Evolutionary conservation across 2,329 filamentous ascomycete genomes (phyloP), one percentile per base, ranked within the genome.

Genomic region (Aspergillus persii): DNA sequence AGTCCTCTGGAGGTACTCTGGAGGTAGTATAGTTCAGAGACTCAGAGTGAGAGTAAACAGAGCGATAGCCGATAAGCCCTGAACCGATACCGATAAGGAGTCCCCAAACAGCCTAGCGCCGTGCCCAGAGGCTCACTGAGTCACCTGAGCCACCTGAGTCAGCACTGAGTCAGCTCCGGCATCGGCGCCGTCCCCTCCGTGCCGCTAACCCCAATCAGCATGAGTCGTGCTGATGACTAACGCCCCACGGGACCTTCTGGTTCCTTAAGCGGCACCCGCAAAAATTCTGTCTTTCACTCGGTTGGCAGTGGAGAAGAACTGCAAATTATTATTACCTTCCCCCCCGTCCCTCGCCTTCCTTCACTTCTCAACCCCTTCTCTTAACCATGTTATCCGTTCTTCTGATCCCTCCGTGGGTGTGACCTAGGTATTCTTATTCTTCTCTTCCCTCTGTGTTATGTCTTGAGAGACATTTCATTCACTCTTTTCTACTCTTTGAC

Each of bases 391-490:
- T 47, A 59, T 65, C 61, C 59, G 41, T 57, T 59, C 59, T 47
- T 63, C 61, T 55, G 39, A 63, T 64, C 58, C 63, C 65, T 64
- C 63, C 64, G 65, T 67, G 65, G 64, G 61, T 61, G 58, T 65
- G 61, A 61, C 57, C 61, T 64, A 47, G 47, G 51, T 60, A 55
- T 58, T 23, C 54, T 48, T 57, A 46, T 54, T 58, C 56, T 53
- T 41, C 50, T 51, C 57, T 49, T 51, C 55, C 46, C 54, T 41
- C 47, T 36, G 54, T 61, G 65, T 64, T 64, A 66, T 66, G 63
- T 64, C 61, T 63, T 51, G 54, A 64, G 63, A 66, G 54, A 56
- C 53, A 46, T 47, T 53, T 57, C 47, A 55, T 55, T 58, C 59
- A 59, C 47, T 59, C 53, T 60, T 50, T 46, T 49, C 29, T 54